A percentile compares a stretch with the other conserved stretches of the same genome.
phyloP scores from a whole-genome alignment of 2,329 filamentous ascomycete species.

The Cordyceps militaris region DNA sequence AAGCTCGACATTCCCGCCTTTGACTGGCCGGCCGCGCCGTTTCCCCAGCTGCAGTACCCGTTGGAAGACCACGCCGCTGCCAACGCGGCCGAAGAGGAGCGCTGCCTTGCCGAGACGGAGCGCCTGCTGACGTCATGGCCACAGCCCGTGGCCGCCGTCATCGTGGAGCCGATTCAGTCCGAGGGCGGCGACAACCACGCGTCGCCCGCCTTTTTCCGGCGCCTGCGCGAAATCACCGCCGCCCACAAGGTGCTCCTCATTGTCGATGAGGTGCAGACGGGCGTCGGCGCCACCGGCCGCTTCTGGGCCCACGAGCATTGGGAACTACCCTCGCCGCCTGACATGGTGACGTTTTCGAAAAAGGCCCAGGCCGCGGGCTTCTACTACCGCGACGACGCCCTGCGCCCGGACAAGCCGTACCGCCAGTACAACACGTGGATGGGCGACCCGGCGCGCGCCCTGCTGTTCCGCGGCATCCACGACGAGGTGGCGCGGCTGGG shows the following conservation, averaged over 20 bases:
- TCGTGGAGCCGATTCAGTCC: constrained; percentile 88
- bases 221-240: constrained; percentile 70
- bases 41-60: constrained; percentile 80
- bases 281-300: constrained; percentile 83
- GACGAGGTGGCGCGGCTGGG: constrained; percentile 69
- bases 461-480: constrained; percentile 82
- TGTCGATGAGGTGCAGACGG: constrained; percentile 91
- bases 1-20: constrained; percentile 93
- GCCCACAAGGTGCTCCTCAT: constrained; percentile 76
- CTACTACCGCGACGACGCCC: constrained; percentile 74
- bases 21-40: constrained; percentile 87
- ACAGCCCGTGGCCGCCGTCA: constrained; percentile 69
- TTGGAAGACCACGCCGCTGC: constrained; percentile 71
- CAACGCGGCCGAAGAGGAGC: constrained; percentile 72
- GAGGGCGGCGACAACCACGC: constrained; percentile 95
- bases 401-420: constrained; percentile 87
- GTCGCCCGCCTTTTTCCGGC: constrained; percentile 77
- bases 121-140: constrained; percentile 71
- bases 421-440: constrained; percentile 98
- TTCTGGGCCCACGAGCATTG: constrained; percentile 98
- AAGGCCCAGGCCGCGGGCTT: constrained; percentile 92
- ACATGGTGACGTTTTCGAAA: constrained; percentile 94
- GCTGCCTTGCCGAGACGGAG: constrained; percentile 77
- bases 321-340: constrained; percentile 69
- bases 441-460: constrained; percentile 78